Conservation (phyloP, 2,329 filamentous ascomycete species). For the Chalaropsis thielavioides region DNA sequence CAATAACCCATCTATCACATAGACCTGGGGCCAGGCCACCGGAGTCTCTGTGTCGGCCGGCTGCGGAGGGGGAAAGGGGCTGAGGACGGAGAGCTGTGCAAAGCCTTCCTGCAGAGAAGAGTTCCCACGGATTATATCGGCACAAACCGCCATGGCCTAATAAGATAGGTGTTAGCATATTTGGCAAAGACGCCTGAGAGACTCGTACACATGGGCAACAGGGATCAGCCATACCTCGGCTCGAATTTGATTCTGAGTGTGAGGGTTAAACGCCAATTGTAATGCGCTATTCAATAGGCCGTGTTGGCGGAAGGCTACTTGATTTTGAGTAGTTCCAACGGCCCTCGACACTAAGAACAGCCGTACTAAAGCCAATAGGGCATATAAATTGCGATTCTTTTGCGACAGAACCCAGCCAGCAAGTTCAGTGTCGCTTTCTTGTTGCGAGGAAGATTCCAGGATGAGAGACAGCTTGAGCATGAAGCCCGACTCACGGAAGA, state of each 20-base stretch:
- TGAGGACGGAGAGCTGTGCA: conserved; percentile 64
- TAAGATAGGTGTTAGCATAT: not conserved
- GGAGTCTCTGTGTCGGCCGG: conserved; percentile 25
- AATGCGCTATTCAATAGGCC: conserved; percentile 67
- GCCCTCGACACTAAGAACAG: conserved; percentile 76
- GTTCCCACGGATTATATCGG: conserved; percentile 77
- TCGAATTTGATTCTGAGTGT: conserved; percentile 61
- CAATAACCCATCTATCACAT: conserved; percentile 85
- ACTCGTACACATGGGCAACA: not conserved
- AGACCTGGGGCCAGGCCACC: conserved; percentile 42
- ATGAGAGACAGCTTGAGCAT: conserved; percentile 58
- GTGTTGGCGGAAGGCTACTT: conserved; percentile 71
- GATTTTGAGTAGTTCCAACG: conserved; percentile 66
- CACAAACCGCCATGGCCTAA: conserved; percentile 68
- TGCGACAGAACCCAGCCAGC: conserved; percentile 64
- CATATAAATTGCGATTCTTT: conserved; percentile 81
- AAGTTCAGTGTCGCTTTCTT: conserved; percentile 38
- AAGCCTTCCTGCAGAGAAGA: conserved; percentile 71
- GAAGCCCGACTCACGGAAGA: conserved; percentile 82
- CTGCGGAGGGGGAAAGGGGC: conserved; percentile 20
- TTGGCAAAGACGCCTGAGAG: not conserved
- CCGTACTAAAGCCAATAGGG: conserved; percentile 70
- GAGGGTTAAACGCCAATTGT: conserved; percentile 64
- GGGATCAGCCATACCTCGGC: conserved; percentile 48
- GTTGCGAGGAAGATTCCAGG: conserved; percentile 42